Evolutionary conservation across 2,329 filamentous ascomycete genomes (phyloP).

Genomic region (Trichoderma koningii): DNA sequence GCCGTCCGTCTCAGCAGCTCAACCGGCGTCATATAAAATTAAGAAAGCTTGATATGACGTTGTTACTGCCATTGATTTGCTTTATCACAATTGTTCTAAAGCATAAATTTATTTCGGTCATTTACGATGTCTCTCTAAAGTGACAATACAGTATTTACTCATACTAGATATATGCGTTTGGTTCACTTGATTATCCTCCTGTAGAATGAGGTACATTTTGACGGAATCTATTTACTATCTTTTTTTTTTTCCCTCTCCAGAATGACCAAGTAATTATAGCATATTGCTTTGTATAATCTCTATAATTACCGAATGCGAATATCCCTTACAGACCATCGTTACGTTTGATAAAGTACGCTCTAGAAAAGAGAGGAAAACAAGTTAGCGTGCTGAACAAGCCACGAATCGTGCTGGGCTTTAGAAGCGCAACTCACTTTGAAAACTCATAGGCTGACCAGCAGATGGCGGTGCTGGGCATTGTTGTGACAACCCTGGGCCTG

Average conservation of each 20-base stretch:
- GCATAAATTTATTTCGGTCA: no score
- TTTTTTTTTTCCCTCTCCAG: not conserved
- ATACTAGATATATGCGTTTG: no score
- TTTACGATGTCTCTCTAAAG: no score
- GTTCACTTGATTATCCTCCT: no score
- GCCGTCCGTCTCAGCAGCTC: no score
- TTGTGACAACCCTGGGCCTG: constrained; percentile 86
- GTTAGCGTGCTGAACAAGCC: not conserved
- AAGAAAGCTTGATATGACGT: no score
- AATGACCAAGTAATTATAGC: constrained; percentile 20
- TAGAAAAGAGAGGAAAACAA: constrained; percentile 33
- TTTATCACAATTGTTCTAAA: no score
- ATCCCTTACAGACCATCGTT: constrained; percentile 47
- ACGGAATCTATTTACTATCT: constrained; percentile 18
- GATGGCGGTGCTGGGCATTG: constrained; percentile 99
- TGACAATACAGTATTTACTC: no score
- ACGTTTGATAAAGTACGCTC: constrained; percentile 62
- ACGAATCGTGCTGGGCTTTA: not conserved
- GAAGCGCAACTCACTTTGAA: constrained; percentile 58
- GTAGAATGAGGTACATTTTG: not conserved
- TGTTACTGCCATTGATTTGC: no score
- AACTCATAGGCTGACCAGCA: constrained; percentile 85
- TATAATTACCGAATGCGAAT: constrained; percentile 21
- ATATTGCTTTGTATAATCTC: constrained; percentile 19
- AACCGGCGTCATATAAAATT: no score